A percentile compares a stretch with the other conserved stretches of the same genome.
Evolutionary conservation across 2,329 filamentous ascomycete genomes (phyloP).

Genomic region (Tolypocladium sp.): DNA sequence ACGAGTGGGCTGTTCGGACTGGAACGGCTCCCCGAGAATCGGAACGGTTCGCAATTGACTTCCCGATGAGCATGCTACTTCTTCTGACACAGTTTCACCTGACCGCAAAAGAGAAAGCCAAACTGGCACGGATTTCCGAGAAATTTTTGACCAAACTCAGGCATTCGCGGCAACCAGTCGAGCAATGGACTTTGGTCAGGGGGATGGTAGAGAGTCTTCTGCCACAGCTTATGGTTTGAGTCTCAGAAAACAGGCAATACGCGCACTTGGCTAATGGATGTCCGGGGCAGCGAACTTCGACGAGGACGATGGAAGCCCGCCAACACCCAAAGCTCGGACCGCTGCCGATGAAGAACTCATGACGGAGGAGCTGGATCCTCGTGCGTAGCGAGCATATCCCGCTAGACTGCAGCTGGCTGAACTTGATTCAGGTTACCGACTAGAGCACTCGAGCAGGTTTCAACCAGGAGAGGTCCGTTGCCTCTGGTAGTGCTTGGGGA

Average conservation of each 20-base stretch:
- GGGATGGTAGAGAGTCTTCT: slow-evolving; percentile 7
- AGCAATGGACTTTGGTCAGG: slow-evolving; percentile 6
- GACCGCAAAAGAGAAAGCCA: background rate
- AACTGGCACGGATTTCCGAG: slow-evolving; percentile 1
- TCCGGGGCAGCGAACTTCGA: slow-evolving; percentile 8
- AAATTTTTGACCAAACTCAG: slow-evolving; percentile 6
- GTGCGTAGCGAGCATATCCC: slow-evolving; percentile 14
- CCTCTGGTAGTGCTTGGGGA: background rate
- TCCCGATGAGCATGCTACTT: background rate
- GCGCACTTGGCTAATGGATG: slow-evolving; percentile 2
- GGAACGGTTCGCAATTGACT: too few species aligned
- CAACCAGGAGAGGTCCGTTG: slow-evolving; percentile 30
- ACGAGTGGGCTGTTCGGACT: slow-evolving; percentile 6
- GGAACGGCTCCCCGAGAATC: too few species aligned
- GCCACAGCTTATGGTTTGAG: slow-evolving; percentile 11
- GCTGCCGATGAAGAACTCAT: slow-evolving; percentile 2
- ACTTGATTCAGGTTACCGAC: slow-evolving; percentile 23
- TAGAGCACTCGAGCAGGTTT: slow-evolving; percentile 30
- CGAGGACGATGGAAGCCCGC: slow-evolving; percentile 15
- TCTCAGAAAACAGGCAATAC: background rate
- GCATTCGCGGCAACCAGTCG: slow-evolving; percentile 9
- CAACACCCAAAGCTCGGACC: slow-evolving; percentile 10
- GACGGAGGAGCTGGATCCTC: slow-evolving; percentile 22
- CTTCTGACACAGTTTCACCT: background rate
- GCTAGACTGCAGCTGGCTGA: background rate